Percentiles rank a stretch among this genome's conserved stretches.
Conservation (phyloP, 2,329 filamentous ascomycete species). For the Colletotrichum agaves region DNA sequence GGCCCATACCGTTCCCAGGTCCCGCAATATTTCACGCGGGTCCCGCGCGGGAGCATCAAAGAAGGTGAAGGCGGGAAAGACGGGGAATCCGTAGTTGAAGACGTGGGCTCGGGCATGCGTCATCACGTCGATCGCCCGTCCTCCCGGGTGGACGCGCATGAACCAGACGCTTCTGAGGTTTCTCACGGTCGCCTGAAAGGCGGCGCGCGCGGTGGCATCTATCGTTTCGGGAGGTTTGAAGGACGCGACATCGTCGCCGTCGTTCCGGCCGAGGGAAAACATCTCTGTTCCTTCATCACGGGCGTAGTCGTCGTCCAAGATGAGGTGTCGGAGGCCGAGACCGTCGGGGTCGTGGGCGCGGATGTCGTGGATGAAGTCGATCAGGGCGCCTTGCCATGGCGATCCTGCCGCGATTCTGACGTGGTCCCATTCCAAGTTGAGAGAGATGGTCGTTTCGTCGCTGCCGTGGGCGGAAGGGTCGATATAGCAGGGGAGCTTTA, state of each 20-base stretch:
- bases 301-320: background rate
- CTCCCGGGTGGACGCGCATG: background rate
- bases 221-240: background rate
- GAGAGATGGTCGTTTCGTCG: background rate
- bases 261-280: no score
- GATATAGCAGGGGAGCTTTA: conserved; percentile 7
- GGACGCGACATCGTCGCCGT: background rate
- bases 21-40: conserved; percentile 3
- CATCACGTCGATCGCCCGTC: conserved; percentile 19
- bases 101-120: background rate
- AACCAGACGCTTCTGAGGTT: conserved; percentile 29
- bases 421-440: conserved; percentile 26
- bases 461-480: no score
- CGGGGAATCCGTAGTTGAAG: conserved; percentile 30
- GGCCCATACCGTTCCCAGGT: background rate
- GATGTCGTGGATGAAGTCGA: conserved; percentile 31
- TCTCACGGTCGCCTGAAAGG: background rate
- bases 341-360: conserved; percentile 13
- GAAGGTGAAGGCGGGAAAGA: conserved; percentile 21
- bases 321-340: conserved; percentile 14
- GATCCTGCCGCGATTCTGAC: background rate
- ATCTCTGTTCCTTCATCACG: no score
- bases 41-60: conserved; percentile 16
- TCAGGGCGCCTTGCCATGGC: background rate
- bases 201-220: background rate